Conservation (phyloP, 2,329 filamentous ascomycete species). For the Sporothrix schenckii region DNA sequence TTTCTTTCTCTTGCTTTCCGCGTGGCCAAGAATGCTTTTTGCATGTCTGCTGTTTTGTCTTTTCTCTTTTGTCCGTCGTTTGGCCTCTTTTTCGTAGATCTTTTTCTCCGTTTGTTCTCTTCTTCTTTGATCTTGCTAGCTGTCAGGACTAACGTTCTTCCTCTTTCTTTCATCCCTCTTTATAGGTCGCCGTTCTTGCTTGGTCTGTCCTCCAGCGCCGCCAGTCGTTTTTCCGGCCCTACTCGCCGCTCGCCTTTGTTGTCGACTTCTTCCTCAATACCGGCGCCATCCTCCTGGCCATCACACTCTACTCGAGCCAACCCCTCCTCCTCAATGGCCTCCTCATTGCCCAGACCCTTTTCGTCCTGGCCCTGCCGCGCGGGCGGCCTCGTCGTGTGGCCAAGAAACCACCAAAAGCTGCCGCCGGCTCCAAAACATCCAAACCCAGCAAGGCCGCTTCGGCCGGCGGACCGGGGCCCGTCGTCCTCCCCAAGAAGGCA, state of each 20-base stretch:
- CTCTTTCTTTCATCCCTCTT: conserved; percentile 12
- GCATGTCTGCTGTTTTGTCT: not conserved
- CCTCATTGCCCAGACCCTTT: conserved; percentile 69
- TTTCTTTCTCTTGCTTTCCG: not conserved
- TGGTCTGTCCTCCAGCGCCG: conserved; percentile 89
- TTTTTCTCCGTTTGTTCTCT: not conserved
- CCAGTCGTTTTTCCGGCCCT: conserved; percentile 79
- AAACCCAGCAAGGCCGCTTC: conserved; percentile 41
- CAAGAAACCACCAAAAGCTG: conserved; percentile 52
- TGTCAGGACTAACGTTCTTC: conserved; percentile 22
- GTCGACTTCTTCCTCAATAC: conserved; percentile 90
- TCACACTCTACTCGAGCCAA: conserved; percentile 77
- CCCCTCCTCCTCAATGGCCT: conserved; percentile 75
- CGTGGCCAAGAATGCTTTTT: not conserved
- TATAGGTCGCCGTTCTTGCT: conserved; percentile 75
- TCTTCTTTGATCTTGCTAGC: conserved; percentile 13
- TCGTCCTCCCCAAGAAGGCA: conserved; percentile 74
- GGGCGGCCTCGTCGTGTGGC: conserved; percentile 36
- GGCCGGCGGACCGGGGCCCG: conserved; percentile 37
- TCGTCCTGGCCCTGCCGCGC: conserved; percentile 61
- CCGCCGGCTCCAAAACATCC: not conserved
- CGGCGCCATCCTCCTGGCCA: conserved; percentile 77
- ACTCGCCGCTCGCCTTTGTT: conserved; percentile 66
- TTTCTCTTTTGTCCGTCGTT: not conserved
- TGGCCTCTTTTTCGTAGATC: not conserved